These are phyloP conservation scores for Ceratocystis harringtonii DNA, from an alignment of 2,329 filamentous ascomycete genomes.

Conservation along the genomic window DNA sequence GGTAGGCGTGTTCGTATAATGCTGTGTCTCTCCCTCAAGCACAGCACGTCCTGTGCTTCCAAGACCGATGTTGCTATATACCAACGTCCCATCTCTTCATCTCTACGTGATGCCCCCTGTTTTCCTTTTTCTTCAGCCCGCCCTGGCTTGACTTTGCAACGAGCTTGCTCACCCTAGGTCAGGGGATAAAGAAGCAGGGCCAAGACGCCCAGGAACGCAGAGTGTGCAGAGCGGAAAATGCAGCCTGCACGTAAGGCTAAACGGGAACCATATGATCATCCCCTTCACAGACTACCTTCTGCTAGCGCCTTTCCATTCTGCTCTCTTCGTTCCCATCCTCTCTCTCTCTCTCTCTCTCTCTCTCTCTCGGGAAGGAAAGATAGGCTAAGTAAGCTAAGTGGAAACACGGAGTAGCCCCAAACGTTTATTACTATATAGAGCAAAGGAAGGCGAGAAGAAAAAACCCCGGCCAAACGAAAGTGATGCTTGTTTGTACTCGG, in stretches of 20 bases:
- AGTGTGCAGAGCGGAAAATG: too few species aligned
- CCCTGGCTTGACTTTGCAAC: neutral
- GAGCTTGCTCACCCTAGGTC: neutral
- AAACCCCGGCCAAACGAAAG: neutral
- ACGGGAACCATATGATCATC: too few species aligned
- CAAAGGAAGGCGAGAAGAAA: neutral
- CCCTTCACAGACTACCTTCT: neutral
- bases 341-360: neutral
- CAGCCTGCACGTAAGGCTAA: too few species aligned
- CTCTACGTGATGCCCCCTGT: neutral
- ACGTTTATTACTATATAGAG: neutral
- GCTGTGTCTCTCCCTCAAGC: neutral
- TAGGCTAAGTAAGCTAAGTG: neutral
- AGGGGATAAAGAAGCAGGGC: too few species aligned
- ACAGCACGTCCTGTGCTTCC: neutral
- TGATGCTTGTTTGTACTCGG: neutral
- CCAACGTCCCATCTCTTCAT: neutral
- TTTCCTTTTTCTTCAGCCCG: neutral
- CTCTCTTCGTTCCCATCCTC: neutral
- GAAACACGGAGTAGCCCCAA: neutral
- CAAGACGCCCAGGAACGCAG: too few species aligned
- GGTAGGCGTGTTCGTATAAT: neutral
- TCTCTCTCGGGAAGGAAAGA: neutral
- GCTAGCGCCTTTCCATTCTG: neutral
- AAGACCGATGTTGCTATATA: neutral